Evolutionary conservation across 345 rosid species (phyloP).

Genomic region (Ceriops decandra): DNA sequence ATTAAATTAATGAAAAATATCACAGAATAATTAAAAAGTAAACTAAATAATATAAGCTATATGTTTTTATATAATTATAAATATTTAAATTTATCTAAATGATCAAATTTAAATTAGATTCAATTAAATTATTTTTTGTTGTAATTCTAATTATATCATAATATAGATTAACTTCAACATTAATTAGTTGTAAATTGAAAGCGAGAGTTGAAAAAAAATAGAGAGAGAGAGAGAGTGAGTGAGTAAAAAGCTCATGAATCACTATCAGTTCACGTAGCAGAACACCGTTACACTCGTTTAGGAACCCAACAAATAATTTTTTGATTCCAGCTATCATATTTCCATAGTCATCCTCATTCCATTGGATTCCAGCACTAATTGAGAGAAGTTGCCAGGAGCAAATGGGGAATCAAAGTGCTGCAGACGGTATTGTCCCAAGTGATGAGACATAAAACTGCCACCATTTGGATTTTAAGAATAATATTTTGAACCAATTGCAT

Average conservation of each 20-base stretch:
- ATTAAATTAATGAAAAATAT: too few species aligned
- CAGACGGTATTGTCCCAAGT: neutral
- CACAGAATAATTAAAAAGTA: too few species aligned
- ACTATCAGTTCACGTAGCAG: conserved; percentile 11
- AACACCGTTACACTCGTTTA: neutral
- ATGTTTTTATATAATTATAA: too few species aligned
- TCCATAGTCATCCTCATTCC: neutral
- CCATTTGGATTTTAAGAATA: neutral
- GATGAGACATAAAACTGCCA: conserved; percentile 7
- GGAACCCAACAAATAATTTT: neutral
- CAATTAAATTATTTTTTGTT: too few species aligned
- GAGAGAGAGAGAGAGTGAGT: neutral
- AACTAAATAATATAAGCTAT: too few species aligned
- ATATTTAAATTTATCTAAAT: too few species aligned
- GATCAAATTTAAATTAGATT: too few species aligned
- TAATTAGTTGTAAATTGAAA: neutral
- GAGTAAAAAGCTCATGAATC: conserved; percentile 8
- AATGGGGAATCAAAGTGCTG: neutral
- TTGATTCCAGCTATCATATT: conserved; percentile 7
- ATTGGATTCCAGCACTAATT: neutral
- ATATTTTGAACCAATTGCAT: neutral
- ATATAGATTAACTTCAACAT: too few species aligned
- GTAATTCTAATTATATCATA: too few species aligned
- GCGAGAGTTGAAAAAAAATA: neutral
- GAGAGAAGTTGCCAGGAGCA: neutral